Evolutionary conservation across 2,329 filamentous ascomycete genomes (phyloP), one percentile per base, ranked within the genome.

Genomic region (Diaporthe vaccinii): DNA sequence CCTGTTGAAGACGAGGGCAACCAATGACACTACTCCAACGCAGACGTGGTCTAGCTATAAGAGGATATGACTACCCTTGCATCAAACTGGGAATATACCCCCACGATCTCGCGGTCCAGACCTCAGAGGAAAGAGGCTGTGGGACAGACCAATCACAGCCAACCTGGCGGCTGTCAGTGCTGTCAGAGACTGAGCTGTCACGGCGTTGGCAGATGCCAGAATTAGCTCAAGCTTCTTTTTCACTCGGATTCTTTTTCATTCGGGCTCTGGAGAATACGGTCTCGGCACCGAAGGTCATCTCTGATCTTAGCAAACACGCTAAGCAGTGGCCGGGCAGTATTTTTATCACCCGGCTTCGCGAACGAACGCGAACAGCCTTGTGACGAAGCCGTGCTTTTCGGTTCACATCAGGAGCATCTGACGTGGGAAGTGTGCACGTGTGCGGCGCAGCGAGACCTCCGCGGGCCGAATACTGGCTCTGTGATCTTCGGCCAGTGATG

Each of bases 151-250:
- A 76, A 74, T 72, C 51, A 55, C 9, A 72, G 20, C 51, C 36
- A 51, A 39, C 53, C 68, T 75, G 75, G 75, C 75, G 59, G 61
- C 67, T 76, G 72, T 76, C 75, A 76, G 41, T 69, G 44, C 44
- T 72, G 31, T 49, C 57, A 65, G 25, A 14, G 41, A 65, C 41
- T 41, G 25, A 72, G 55, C 68, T 73, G 73, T 74, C 73, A 70
- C 62, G 69, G 68, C 61, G 34, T 73, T 55, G 51, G 58, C 68
- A 58, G 46, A 70, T 74, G 62, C 44, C 73, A 51, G 68, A 57
- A 34, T 58, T 73, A 20, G 44, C 49, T 31, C 49, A 31, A 31
- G 36, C 41, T 55, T 36, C 41, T 36, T 75, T 46, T 74, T 62
- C 57, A 46, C 51, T n/a, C 44, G 39, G 36, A 34, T 55, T 36